phyloP scores from a whole-genome alignment of 768 basidiomycete species.

The Leccinellum albellum region DNA sequence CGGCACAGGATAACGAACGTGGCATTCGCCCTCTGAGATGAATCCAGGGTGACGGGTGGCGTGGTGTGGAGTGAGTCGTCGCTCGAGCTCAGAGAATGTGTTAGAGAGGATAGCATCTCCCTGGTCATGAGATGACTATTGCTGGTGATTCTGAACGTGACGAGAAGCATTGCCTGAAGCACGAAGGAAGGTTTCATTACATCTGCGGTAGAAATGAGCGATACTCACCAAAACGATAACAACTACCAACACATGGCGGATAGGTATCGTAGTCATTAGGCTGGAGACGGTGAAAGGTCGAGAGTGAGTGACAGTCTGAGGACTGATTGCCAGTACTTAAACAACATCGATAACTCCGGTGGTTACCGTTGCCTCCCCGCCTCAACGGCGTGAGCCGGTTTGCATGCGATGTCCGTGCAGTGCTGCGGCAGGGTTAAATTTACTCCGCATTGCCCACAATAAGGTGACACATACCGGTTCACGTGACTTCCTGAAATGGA shows the following conservation, averaged over 20 bases:
- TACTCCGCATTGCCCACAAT: too few relatives aligned
- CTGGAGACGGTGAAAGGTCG: background rate
- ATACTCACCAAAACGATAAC: constrained; percentile 20
- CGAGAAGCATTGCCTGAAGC: constrained; percentile 15
- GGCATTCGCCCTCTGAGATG: constrained; percentile 44
- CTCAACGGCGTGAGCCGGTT: background rate
- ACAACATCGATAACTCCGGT: background rate
- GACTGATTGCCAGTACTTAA: background rate
- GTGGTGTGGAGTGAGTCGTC: background rate
- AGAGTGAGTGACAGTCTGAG: background rate
- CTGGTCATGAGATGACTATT: background rate
- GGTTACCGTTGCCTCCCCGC: background rate
- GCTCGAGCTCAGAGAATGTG: background rate
- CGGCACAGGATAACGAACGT: constrained; percentile 56
- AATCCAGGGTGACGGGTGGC: background rate
- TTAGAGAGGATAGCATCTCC: constrained; percentile 1
- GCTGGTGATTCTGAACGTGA: constrained; percentile 2
- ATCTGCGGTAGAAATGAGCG: background rate
- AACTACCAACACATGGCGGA: constrained; percentile 19
- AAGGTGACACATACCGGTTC: too few relatives aligned
- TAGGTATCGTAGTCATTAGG: constrained; percentile 14
- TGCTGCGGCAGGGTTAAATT: background rate
- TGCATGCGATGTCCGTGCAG: background rate
- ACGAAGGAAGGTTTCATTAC: background rate
- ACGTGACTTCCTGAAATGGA: too few relatives aligned